Percentiles rank a stretch among this genome's conserved stretches.
Evolutionary conservation across 495 filamentous ascomycete species (phyloP).

Genomic region (Tetracladium setigerum): DNA sequence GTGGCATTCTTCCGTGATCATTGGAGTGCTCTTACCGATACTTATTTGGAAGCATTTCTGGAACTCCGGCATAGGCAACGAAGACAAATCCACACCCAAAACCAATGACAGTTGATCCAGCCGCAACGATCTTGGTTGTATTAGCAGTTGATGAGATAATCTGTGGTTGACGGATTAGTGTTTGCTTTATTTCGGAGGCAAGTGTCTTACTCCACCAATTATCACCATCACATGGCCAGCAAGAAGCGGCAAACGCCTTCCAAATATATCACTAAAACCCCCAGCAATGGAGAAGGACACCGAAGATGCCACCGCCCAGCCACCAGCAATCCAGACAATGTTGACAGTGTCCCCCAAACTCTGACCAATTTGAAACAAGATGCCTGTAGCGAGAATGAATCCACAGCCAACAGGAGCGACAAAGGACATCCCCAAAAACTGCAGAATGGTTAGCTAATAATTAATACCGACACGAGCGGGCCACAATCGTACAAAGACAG

Average conservation of each 20-base stretch:
- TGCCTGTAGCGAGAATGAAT: constrained; percentile 13
- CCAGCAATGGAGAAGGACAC: constrained; percentile 25
- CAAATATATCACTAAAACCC: constrained; percentile 27
- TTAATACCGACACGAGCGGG: too few relatives aligned
- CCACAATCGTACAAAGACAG: constrained; percentile 8
- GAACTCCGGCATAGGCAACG: constrained; percentile 16
- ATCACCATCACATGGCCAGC: constrained; percentile 19
- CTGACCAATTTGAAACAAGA: constrained; percentile 11
- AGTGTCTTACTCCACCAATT: constrained; percentile 16
- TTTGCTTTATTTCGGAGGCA: constrained; percentile 4
- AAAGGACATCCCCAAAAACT: constrained; percentile 15
- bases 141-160: constrained; percentile 23
- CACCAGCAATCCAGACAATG: constrained; percentile 24
- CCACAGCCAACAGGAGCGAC: constrained; percentile 12
- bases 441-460: too few relatives aligned
- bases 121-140: constrained; percentile 21
- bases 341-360: constrained; percentile 13
- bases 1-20: neutral
- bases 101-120: constrained; percentile 16
- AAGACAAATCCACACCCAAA: constrained; percentile 10
- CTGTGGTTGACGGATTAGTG: constrained; percentile 6
- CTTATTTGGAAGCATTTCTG: constrained; percentile 21
- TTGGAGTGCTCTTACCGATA: constrained; percentile 2
- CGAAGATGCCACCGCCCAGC: constrained; percentile 18
- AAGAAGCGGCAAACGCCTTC: constrained; percentile 23